A percentile compares a stretch with the other conserved stretches of the same genome.
These are phyloP conservation scores for Cyclotella sp. DNA, from an alignment of 108 stramenopile genomes.

Conservation along the genomic window DNA sequence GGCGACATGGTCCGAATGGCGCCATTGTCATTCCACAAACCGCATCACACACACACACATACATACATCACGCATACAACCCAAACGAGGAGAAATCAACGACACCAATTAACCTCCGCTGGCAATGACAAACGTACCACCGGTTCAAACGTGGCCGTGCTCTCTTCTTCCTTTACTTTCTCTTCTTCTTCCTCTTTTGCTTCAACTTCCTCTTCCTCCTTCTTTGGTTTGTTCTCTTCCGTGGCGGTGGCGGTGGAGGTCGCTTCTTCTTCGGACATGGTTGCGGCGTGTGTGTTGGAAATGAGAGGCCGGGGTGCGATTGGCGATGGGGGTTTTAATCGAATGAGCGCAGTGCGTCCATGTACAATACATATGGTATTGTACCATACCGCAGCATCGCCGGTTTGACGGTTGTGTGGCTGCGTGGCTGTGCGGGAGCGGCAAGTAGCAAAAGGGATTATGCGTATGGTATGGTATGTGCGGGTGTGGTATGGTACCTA, in stretches of 20 bases:
- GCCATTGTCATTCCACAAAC: too few species aligned
- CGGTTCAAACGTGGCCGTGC: conserved; percentile 90
- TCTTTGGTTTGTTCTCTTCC: background rate
- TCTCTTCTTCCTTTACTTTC: conserved; percentile 81
- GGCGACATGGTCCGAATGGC: too few species aligned
- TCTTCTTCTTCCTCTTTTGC: conserved; percentile 51
- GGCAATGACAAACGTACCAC: conserved; percentile 66
- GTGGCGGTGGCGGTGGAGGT: background rate
- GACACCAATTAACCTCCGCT: background rate
- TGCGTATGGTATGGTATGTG: too few species aligned
- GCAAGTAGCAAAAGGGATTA: too few species aligned
- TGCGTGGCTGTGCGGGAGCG: too few species aligned
- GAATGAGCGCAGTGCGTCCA: too few species aligned
- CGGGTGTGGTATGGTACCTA: too few species aligned
- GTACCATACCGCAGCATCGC: too few species aligned
- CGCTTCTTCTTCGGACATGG: conserved; percentile 16
- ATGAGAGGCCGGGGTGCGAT: background rate
- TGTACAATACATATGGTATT: too few species aligned
- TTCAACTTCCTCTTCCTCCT: conserved; percentile 12
- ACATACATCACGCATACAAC: background rate
- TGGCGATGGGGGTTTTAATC: too few species aligned
- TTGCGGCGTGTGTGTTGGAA: background rate
- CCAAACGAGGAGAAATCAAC: background rate
- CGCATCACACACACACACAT: background rate
- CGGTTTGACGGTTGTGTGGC: too few species aligned